Evolutionary conservation across 2,329 filamentous ascomycete genomes (phyloP).

Genomic region (Pseudopyrenochaeta lycopersici): DNA sequence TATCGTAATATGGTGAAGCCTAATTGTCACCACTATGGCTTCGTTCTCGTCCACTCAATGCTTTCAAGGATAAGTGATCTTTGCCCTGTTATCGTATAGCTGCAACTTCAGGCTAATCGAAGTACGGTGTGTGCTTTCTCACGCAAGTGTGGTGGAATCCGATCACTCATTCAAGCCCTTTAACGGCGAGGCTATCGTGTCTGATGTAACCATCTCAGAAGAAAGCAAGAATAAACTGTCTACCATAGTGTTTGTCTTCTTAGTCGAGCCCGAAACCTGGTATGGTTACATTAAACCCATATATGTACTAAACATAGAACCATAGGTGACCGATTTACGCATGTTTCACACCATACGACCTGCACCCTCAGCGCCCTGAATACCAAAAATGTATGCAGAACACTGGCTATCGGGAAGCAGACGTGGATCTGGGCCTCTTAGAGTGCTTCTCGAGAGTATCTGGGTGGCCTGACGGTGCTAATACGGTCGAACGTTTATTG

Average conservation of each 20-base stretch:
- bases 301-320: constrained; percentile 1
- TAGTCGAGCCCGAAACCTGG: not conserved
- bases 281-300: not conserved
- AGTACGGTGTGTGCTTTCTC: too few relatives aligned
- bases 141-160: too few relatives aligned
- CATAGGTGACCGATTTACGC: not conserved
- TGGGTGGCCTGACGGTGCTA: not conserved
- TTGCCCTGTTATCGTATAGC: too few relatives aligned
- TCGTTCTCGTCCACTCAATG: too few relatives aligned
- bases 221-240: too few relatives aligned
- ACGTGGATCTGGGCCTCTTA: not conserved
- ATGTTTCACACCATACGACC: not conserved
- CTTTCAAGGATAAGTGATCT: too few relatives aligned
- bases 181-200: too few relatives aligned
- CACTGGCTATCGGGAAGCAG: not conserved
- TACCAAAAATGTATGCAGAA: not conserved
- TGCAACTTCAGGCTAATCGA: too few relatives aligned
- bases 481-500: not conserved
- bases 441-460: not conserved
- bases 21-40: too few relatives aligned
- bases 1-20: too few relatives aligned
- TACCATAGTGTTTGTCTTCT: not conserved
- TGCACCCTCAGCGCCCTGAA: not conserved
- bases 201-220: too few relatives aligned
- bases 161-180: too few relatives aligned